These are phyloP conservation scores for Teratosphaeriaceae sp. DNA, from an alignment of 2,329 filamentous ascomycete genomes.

Conservation along the genomic window DNA sequence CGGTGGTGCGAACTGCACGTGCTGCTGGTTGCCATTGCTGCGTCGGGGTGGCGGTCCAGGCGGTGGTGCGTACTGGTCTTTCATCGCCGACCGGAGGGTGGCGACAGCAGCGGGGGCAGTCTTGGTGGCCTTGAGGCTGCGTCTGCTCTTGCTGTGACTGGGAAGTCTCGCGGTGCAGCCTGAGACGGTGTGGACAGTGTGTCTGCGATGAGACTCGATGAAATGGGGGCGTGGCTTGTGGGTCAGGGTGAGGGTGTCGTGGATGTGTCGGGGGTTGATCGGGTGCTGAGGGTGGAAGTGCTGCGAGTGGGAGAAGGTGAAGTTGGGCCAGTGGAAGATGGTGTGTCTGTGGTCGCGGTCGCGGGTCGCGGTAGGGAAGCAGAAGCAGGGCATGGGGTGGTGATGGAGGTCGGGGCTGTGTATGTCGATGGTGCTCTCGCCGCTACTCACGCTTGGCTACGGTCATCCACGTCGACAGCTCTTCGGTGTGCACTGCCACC, in stretches of 20 bases:
- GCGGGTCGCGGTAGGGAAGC: conserved; percentile 4
- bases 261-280: conserved; percentile 6
- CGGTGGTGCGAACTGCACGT: conserved; percentile 6
- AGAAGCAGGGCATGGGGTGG: conserved; percentile 13
- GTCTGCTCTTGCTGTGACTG: not conserved
- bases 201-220: conserved; percentile 1
- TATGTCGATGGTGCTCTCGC: not conserved
- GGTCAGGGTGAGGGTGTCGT: conserved; percentile 9
- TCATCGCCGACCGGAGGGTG: conserved; percentile 4
- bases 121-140: conserved; percentile 10
- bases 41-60: conserved; percentile 24
- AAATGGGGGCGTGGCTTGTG: not conserved
- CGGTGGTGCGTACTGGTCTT: conserved; percentile 25
- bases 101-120: conserved; percentile 2
- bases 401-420: not conserved
- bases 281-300: conserved; percentile 11
- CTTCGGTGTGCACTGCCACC: not conserved
- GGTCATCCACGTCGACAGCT: not conserved
- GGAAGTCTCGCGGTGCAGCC: not conserved
- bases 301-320: conserved; percentile 19
- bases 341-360: not conserved
- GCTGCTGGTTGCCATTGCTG: not conserved
- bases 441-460: not conserved
- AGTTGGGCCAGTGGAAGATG: conserved; percentile 18
- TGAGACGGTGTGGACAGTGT: conserved; percentile 2